A percentile compares a stretch with the other conserved stretches of the same genome.
Evolutionary conservation across 371 early-diverging fungal genomes (phyloP).

Genomic region (Mortierella sp.): DNA sequence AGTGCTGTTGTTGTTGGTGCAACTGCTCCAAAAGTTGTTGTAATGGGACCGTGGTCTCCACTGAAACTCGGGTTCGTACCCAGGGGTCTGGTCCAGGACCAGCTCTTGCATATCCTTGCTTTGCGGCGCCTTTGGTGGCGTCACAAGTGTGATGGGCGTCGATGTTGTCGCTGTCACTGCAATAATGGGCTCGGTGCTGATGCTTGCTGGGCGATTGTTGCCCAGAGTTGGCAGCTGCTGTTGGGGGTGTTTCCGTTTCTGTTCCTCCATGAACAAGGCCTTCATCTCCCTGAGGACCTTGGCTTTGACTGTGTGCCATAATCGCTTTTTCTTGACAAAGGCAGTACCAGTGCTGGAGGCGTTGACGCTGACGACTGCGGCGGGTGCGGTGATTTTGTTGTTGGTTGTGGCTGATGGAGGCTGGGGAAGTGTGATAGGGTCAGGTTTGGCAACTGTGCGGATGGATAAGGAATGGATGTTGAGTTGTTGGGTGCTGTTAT

Average conservation of each 20-base stretch:
- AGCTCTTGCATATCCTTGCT: background rate
- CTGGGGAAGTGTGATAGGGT: background rate
- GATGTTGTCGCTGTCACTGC: background rate
- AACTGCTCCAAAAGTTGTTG: conserved; percentile 26
- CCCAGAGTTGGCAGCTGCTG: background rate
- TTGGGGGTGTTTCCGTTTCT: background rate
- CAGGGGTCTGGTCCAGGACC: conserved; percentile 14
- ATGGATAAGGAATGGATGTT: background rate
- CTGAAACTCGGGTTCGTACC: background rate
- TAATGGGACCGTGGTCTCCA: conserved; percentile 15
- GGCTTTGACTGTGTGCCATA: conserved; percentile 24
- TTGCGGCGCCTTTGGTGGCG: background rate
- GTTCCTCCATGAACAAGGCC: conserved; percentile 24
- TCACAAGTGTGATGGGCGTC: background rate
- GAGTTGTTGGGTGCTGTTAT: background rate
- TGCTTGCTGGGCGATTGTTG: background rate
- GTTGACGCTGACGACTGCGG: background rate
- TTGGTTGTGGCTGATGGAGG: background rate
- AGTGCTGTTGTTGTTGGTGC: background rate
- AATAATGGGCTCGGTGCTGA: background rate
- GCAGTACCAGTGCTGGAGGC: background rate
- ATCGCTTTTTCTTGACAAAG: conserved; percentile 19
- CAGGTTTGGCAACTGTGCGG: background rate
- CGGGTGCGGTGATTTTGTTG: background rate
- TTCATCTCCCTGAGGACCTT: conserved; percentile 44